Percentiles rank a stretch among this genome's conserved stretches.
phyloP scores from a whole-genome alignment of 352 stramenopile species.

The Phytophthora multivora region DNA sequence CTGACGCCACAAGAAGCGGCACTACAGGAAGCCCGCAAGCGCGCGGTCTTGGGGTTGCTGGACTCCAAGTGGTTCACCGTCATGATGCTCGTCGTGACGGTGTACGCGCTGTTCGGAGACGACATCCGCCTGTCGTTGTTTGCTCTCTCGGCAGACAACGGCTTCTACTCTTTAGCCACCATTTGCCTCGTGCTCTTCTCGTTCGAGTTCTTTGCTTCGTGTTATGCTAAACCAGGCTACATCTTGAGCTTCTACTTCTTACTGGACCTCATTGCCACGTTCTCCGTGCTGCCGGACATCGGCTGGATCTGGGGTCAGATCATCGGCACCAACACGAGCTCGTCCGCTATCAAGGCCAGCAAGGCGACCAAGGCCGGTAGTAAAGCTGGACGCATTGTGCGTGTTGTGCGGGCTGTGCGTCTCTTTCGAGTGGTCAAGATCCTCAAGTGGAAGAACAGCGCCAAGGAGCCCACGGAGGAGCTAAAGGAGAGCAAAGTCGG shows the following conservation, averaged over 20 bases:
- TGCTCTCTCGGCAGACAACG: slow-evolving; percentile 68
- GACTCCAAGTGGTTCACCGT: slow-evolving; percentile 79
- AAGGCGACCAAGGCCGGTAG: slow-evolving; percentile 74
- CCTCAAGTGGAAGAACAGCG: slow-evolving; percentile 84
- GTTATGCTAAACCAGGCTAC: slow-evolving; percentile 77
- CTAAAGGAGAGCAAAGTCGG: slow-evolving; percentile 89
- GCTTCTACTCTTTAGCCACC: slow-evolving; percentile 86
- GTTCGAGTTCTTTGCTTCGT: slow-evolving; percentile 86
- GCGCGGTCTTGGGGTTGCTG: slow-evolving; percentile 52
- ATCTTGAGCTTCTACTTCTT: slow-evolving; percentile 93
- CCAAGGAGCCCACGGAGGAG: slow-evolving; percentile 34
- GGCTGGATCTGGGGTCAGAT: slow-evolving; percentile 82
- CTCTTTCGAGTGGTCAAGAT: slow-evolving; percentile 90
- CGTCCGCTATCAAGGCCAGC: slow-evolving; percentile 67
- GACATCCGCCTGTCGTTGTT: slow-evolving; percentile 89
- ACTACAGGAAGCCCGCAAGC: slow-evolving; percentile 42
- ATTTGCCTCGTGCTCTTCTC: slow-evolving; percentile 90
- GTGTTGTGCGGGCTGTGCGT: slow-evolving; percentile 79
- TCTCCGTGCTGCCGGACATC: slow-evolving; percentile 86
- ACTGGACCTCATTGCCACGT: slow-evolving; percentile 85
- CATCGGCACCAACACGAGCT: slow-evolving; percentile 58
- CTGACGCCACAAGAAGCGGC: slow-evolving; percentile 47
- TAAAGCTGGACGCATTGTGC: slow-evolving; percentile 86
- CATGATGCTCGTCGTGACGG: slow-evolving; percentile 90
- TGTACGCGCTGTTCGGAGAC: slow-evolving; percentile 93